Evolutionary conservation across 306 rosid genomes (phyloP).

Genomic region (Castanea mollissima): DNA sequence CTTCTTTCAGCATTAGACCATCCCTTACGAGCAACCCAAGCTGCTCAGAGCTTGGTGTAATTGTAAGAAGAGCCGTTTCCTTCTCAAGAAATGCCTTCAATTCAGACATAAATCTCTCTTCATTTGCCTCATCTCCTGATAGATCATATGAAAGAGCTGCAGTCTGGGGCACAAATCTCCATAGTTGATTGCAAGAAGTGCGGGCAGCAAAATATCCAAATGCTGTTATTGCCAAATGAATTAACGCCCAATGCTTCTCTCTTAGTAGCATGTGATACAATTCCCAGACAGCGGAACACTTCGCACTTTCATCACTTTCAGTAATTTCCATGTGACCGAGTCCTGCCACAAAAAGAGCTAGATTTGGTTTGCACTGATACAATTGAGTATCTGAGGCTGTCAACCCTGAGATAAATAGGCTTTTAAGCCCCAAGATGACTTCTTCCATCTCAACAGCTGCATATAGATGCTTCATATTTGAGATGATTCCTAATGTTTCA

Average conservation of each 20-base stretch:
- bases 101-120: constrained; percentile 60
- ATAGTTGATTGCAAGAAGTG: constrained; percentile 60
- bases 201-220: constrained; percentile 72
- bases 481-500: constrained; percentile 65
- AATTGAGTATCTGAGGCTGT: constrained; percentile 37
- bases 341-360: constrained; percentile 74
- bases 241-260: constrained; percentile 83
- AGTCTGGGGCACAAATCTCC: constrained; percentile 74
- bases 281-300: constrained; percentile 54
- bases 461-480: constrained; percentile 54
- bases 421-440: constrained; percentile 59
- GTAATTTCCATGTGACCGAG: constrained; percentile 59
- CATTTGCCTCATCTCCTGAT: constrained; percentile 53
- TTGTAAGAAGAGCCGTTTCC: constrained; percentile 58
- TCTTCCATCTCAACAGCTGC: constrained; percentile 55
- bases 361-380: constrained; percentile 73
- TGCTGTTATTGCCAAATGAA: constrained; percentile 69
- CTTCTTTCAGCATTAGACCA: constrained; percentile 61
- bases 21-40: constrained; percentile 61
- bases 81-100: constrained; percentile 66
- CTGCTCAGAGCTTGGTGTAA: constrained; percentile 55
- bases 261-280: constrained; percentile 71
- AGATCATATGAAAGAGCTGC: constrained; percentile 82
- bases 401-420: constrained; percentile 64
- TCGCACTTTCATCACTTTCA: constrained; percentile 53